Conservation (phyloP, 495 filamentous ascomycete species). For the Clavariopsis aquatica region DNA sequence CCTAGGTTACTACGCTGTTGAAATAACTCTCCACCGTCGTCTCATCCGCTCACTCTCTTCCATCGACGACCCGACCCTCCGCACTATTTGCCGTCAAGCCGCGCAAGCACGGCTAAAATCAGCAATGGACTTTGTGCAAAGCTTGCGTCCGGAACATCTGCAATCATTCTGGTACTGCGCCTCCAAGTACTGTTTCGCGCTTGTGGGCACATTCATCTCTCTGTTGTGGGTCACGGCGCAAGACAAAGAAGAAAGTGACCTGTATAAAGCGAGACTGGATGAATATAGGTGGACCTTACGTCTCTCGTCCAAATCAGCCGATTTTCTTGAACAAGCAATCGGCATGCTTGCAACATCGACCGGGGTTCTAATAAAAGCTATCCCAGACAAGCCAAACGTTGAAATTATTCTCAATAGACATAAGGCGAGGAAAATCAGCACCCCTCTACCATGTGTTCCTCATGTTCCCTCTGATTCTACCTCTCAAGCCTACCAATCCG, state of each 20-base stretch:
- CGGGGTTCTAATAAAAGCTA: conserved; percentile 35
- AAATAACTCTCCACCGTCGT: conserved; percentile 63
- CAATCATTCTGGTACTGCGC: conserved; percentile 63
- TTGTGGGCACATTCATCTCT: conserved; percentile 37
- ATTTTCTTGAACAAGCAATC: conserved; percentile 37
- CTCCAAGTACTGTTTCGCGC: conserved; percentile 39
- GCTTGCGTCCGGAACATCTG: conserved; percentile 69
- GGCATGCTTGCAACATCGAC: conserved; percentile 36
- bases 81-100: conserved; percentile 36
- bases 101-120: conserved; percentile 65
- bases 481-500: conserved; percentile 24
- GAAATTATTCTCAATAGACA: conserved; percentile 21
- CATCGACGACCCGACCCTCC: conserved; percentile 49
- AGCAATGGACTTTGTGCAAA: conserved; percentile 77
- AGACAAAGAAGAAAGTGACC: conserved; percentile 34
- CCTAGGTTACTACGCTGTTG: conserved; percentile 62
- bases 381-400: conserved; percentile 27
- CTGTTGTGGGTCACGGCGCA: conserved; percentile 32
- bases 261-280: conserved; percentile 35
- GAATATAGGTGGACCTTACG: conserved; percentile 38
- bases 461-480: conserved; percentile 8
- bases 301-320: conserved; percentile 34
- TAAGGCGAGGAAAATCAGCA: background rate
- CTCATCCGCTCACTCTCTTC: conserved; percentile 57
- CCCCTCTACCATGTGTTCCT: background rate